Conservation (phyloP, 164 flowering plant genomes). For the Magnolia sinica region DNA sequence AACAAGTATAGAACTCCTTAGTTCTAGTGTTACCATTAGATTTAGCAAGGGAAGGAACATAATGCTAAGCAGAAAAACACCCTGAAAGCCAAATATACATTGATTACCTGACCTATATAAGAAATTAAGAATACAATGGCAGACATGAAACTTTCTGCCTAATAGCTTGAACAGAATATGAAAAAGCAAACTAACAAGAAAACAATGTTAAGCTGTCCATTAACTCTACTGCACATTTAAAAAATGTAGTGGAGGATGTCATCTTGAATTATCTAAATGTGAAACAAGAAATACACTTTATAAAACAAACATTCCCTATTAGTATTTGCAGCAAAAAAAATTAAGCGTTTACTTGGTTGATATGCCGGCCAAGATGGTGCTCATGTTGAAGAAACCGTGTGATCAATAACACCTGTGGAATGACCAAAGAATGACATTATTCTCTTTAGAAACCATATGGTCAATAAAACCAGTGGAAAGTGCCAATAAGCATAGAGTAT, state of each 20-base stretch:
- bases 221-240: not conserved
- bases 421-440: conserved; percentile 1
- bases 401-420: conserved; percentile 65
- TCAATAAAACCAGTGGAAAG: not conserved
- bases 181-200: not conserved
- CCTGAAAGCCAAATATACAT: too few relatives aligned
- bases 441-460: not conserved
- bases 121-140: too few relatives aligned
- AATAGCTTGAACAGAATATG: not conserved
- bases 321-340: conserved; percentile 1
- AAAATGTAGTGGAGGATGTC: not conserved
- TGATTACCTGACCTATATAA: too few relatives aligned
- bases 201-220: not conserved
- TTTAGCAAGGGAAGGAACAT: too few relatives aligned
- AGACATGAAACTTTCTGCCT: too few relatives aligned
- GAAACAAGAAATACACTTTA: not conserved
- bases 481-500: not conserved
- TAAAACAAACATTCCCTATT: not conserved
- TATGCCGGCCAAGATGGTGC: conserved; percentile 79
- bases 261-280: not conserved
- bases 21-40: too few relatives aligned
- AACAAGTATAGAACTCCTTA: too few relatives aligned
- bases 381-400: conserved; percentile 96
- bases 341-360: conserved; percentile 55
- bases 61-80: too few relatives aligned